These are phyloP conservation scores for Phaffomyces opuntiae DNA, from an alignment of 805 yeast species.

Conservation along the genomic window DNA sequence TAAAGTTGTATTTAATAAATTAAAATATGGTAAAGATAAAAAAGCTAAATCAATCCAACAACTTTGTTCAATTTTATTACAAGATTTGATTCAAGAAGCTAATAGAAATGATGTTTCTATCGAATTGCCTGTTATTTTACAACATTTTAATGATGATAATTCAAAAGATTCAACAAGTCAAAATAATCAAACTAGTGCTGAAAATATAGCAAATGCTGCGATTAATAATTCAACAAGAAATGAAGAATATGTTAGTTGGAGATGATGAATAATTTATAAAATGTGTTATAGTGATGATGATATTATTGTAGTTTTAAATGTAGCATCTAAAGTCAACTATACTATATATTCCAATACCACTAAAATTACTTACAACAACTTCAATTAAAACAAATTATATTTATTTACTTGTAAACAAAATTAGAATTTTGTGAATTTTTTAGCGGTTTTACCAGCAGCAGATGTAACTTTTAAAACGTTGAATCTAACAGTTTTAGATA, in stretches of 20 bases:
- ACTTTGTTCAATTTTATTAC: slow-evolving; percentile 24
- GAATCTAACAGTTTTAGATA: slow-evolving; percentile 99
- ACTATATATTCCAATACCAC: no score
- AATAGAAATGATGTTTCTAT: slow-evolving; percentile 10
- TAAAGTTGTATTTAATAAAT: slow-evolving; percentile 51
- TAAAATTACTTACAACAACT: background rate
- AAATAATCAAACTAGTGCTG: slow-evolving; percentile 3
- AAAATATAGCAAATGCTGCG: slow-evolving; percentile 14
- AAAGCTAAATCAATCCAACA: slow-evolving; percentile 33
- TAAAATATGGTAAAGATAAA: slow-evolving; percentile 46
- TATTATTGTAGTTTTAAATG: background rate
- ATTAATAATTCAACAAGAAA: slow-evolving; percentile 9
- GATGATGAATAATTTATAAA: background rate
- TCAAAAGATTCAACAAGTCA: background rate
- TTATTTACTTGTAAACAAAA: slow-evolving; percentile 4
- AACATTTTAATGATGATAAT: slow-evolving; percentile 6
- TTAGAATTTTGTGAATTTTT: slow-evolving; percentile 97
- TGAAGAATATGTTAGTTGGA: slow-evolving; percentile 7
- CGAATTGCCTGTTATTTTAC: slow-evolving; percentile 21
- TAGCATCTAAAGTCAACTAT: no score
- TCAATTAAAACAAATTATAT: slow-evolving; percentile 1
- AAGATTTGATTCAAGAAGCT: slow-evolving; percentile 16
- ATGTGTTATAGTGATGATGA: background rate
- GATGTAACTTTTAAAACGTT: slow-evolving; percentile 95
- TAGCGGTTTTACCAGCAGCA: slow-evolving; percentile 79